Base-by-base conservation (phyloP, 495 filamentous ascomycete genomes). In the Tuber borchii region DNA sequence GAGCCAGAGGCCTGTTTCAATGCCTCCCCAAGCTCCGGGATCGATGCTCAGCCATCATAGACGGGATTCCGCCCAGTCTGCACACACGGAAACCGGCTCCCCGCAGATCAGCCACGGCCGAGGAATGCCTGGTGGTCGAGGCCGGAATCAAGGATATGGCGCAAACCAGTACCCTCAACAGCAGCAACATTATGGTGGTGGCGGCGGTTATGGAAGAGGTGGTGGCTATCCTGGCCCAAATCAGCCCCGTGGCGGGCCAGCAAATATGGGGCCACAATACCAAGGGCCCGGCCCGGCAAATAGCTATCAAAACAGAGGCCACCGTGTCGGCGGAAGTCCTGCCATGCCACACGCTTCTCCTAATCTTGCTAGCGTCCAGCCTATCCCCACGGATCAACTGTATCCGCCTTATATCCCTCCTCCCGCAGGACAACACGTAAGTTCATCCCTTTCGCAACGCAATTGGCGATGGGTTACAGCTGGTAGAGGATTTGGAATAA, bases 11-110 rank as follows among this genome's bases (percentile, higher is more conserved):
- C 81, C 77, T 8, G 40, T 74, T 71, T 79, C 80, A 9, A 76
- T 82, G 80, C 80, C 80, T 73, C 74, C 71, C 61, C 73, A 72
- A 46, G 76, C 79, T 40, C 65, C 44, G 26, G 81, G 80, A 37
- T 78, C 81, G 40, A 69, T 77, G 72, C 77, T 78, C 19, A 74
- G 65, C 26, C 80, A 82, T 74, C 76, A 82, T 46, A 79, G 81
- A 51, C 77, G 76, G 70, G 81, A 82, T 70, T 82, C 81, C 46
- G 51, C 80, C 34, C 80, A 82, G 34, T 82, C 80, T 70, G 70
- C 71, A 31, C 76, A 78, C 72, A 43, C 69, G 39, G 80, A 82
- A 26, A 73, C 73, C 19, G 80, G 79, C 42, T 73, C 74, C 73
- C 68, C 74, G 22, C 77, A 79, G 65, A 70, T 75, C 68, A 40